Conservation (phyloP, 2,329 filamentous ascomycete genomes). For the Gremmenia infestans region DNA sequence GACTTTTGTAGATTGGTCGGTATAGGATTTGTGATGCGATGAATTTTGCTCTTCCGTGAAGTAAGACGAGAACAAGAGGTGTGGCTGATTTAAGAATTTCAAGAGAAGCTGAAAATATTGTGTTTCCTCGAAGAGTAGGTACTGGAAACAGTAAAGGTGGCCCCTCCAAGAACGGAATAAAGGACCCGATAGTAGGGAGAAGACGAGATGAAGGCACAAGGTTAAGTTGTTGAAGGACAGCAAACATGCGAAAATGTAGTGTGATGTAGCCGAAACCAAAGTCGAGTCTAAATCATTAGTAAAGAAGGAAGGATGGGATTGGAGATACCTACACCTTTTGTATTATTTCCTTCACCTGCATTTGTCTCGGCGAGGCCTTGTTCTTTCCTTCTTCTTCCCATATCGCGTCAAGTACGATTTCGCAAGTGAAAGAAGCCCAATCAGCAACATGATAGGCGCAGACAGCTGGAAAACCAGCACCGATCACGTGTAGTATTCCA, state of each 20-base stretch:
- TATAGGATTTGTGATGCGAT: conserved; percentile 23
- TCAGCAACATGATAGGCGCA: conserved; percentile 27
- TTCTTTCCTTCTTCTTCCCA: conserved; percentile 18
- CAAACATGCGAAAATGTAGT: conserved; percentile 29
- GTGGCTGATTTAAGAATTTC: conserved; percentile 15
- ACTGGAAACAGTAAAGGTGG: conserved; percentile 23
- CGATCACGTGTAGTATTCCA: conserved; percentile 21
- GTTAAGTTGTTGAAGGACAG: conserved; percentile 30
- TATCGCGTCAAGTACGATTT: conserved; percentile 19
- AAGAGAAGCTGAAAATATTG: conserved; percentile 11
- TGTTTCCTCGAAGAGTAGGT: background rate
- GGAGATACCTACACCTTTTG: conserved; percentile 13
- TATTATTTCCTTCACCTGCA: conserved; percentile 1
- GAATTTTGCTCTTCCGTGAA: conserved; percentile 22
- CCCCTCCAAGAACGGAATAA: conserved; percentile 26
- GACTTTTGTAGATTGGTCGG: conserved; percentile 25
- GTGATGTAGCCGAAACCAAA: conserved; percentile 21
- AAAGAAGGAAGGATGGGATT: conserved; percentile 4
- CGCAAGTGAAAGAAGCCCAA: conserved; percentile 20
- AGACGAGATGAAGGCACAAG: conserved; percentile 21
- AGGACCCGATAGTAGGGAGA: conserved; percentile 23
- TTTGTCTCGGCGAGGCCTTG: conserved; percentile 9
- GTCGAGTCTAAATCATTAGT: conserved; percentile 20
- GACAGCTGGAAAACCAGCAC: conserved; percentile 27
- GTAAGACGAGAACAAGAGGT: conserved; percentile 25